These are phyloP conservation scores for Solanum sejunctum DNA, from an alignment of 257 asterid genomes.

Conservation along the genomic window DNA sequence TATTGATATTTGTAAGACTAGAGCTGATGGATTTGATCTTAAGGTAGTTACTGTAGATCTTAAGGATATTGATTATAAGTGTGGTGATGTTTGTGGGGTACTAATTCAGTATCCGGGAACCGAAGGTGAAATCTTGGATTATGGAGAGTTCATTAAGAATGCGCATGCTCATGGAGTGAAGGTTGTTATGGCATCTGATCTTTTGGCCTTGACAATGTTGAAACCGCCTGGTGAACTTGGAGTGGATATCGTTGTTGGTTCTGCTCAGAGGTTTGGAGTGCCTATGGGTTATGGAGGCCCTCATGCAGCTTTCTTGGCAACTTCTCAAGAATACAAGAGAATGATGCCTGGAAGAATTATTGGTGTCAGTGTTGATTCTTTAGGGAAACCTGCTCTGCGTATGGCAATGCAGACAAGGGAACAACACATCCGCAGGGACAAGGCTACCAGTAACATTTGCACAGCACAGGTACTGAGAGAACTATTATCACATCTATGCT, in stretches of 20 bases:
- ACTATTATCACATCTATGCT: not conserved
- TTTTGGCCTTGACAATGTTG: slow-evolving; percentile 80
- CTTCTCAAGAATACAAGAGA: slow-evolving; percentile 97
- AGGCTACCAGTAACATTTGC: slow-evolving; percentile 98
- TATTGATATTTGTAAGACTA: slow-evolving; percentile 70
- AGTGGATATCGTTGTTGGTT: slow-evolving; percentile 90
- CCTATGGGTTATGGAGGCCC: slow-evolving; percentile 99
- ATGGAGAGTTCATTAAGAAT: slow-evolving; percentile 71
- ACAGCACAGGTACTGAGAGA: slow-evolving; percentile 71
- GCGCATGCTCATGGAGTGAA: slow-evolving; percentile 91
- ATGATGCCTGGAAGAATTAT: slow-evolving; percentile 99
- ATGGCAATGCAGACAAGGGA: slow-evolving; percentile 99
- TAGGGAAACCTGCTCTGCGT: slow-evolving; percentile 90
- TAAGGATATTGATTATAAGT: slow-evolving; percentile 57
- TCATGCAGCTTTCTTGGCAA: slow-evolving; percentile 96
- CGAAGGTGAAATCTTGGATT: slow-evolving; percentile 86
- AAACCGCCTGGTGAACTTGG: slow-evolving; percentile 96
- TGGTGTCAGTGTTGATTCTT: slow-evolving; percentile 87
- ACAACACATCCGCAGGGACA: slow-evolving; percentile 96
- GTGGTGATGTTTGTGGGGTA: slow-evolving; percentile 94
- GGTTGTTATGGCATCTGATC: slow-evolving; percentile 96
- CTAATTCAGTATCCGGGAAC: slow-evolving; percentile 96
- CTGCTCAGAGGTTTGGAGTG: slow-evolving; percentile 99
- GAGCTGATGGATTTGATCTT: slow-evolving; percentile 84
- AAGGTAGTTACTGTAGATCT: slow-evolving; percentile 64